Base-by-base conservation (phyloP, 2,329 filamentous ascomycete genomes). In the Hypoxylon sp. region DNA sequence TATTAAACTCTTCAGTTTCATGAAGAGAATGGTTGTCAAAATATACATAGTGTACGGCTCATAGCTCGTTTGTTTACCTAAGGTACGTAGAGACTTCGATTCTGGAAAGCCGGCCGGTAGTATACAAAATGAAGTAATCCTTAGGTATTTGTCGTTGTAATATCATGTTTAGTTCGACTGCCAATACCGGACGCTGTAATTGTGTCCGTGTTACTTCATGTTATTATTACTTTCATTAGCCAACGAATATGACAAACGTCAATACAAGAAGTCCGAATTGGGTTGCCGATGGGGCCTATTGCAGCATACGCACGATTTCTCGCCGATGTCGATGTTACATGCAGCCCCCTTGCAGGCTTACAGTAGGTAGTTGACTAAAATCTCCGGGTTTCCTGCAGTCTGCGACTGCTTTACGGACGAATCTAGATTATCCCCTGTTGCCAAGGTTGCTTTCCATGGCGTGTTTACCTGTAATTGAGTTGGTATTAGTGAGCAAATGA, bases 341-440 rank as follows among this genome's bases (percentile, higher is more conserved):
- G 55, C 59, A 59, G 37, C 52, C 59, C 64, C 64, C 64, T 67
- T 65, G 56, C 60, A 70, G 64, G 53, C 46, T 35, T 59, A 51
- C 63, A 33, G 39, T 19, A 10, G 5, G 24, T 35, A 42, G 13
- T 55, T 22, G 39, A 56, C 39, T 46, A 55, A 59, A 61, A 53
- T 64, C 29, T 44, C 64, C 51, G 47, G 64, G 39, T 24, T 55
- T 31, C 48, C 54, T 66, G 67, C 63, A 67, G 59, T 56, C 26
- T 64, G 47, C 57, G 53, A 53, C 63, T 57, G 55, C 63, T n/a
- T n/a, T n/a, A n/a, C n/a, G 55, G 39, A 56, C 42, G 33, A 46
- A 68, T 63, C 63, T 70, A 64, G 59, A 70, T 67, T 53, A 64
- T 67, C 59, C 67, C 63, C 50, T 62, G 56, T 31, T 46, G 64